A percentile compares a stretch with the other conserved stretches of the same genome.
Conservation (phyloP, 1,284 basidiomycete species). For the Meira miltonrushii region DNA sequence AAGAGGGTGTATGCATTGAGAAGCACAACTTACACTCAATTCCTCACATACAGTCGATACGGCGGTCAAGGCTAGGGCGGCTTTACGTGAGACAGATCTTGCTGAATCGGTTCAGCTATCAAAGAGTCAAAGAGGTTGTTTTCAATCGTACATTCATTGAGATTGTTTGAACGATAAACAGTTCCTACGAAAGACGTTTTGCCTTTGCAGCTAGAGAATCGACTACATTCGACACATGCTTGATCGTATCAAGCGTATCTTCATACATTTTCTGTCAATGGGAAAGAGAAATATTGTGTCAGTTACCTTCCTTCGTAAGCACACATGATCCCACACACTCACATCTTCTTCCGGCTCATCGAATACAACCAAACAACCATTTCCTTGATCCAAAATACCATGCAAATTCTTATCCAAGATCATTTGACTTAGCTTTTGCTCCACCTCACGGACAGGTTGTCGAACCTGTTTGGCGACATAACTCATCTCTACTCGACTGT, state of each 20-base stretch:
- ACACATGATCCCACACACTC: background rate
- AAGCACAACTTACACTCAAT: slow-evolving; percentile 21
- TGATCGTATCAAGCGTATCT: slow-evolving; percentile 78
- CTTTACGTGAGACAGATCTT: slow-evolving; percentile 71
- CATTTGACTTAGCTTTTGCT: slow-evolving; percentile 88
- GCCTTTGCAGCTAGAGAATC: slow-evolving; percentile 72
- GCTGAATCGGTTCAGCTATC: slow-evolving; percentile 69
- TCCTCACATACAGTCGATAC: slow-evolving; percentile 2
- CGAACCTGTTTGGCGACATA: slow-evolving; percentile 84
- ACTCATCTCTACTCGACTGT: slow-evolving; percentile 82
- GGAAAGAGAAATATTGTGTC: slow-evolving; percentile 52
- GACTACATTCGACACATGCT: slow-evolving; percentile 84
- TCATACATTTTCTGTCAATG: slow-evolving; percentile 66
- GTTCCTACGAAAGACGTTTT: slow-evolving; percentile 4
- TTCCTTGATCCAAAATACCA: slow-evolving; percentile 89
- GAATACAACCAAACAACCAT: slow-evolving; percentile 83
- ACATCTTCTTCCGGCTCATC: slow-evolving; percentile 60
- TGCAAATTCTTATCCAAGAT: slow-evolving; percentile 91
- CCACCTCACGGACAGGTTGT: slow-evolving; percentile 84
- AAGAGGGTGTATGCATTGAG: too few species aligned
- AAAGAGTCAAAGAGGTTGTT: too few species aligned
- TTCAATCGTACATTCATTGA: too few species aligned
- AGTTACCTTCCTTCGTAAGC: slow-evolving; percentile 3
- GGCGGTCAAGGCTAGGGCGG: slow-evolving; percentile 51
- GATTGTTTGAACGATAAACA: too few species aligned